Conservation (phyloP, 1,139 yeast species). For the Spathaspora jeffriesii region DNA sequence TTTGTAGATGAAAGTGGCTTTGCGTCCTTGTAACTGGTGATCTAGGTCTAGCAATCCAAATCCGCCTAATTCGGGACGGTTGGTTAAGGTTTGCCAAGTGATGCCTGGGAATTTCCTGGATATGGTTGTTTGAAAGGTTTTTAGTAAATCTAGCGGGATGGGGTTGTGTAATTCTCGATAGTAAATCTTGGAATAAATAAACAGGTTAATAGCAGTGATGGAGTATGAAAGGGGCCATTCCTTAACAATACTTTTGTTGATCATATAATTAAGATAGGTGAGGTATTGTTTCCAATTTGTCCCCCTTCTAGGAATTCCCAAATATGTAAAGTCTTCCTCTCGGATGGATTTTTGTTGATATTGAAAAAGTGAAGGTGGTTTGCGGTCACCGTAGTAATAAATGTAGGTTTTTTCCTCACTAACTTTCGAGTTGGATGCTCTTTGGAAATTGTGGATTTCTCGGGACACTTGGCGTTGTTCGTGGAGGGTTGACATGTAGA, state of each 20-base stretch:
- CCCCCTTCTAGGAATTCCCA: background rate
- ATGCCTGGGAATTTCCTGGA: background rate
- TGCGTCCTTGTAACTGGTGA: background rate
- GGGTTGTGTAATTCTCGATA: background rate
- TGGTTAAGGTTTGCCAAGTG: background rate
- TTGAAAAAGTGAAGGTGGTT: background rate
- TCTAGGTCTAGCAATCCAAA: background rate
- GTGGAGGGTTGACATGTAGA: background rate
- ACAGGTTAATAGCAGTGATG: background rate
- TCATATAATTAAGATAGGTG: background rate
- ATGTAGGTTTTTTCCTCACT: background rate
- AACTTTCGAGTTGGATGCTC: background rate
- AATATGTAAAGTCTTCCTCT: background rate
- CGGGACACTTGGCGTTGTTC: background rate
- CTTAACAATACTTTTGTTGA: background rate
- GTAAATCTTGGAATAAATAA: background rate
- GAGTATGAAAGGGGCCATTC: background rate
- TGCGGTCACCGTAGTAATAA: background rate
- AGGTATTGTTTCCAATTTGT: slow-evolving; percentile 1
- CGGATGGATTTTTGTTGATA: background rate
- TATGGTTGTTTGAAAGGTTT: background rate
- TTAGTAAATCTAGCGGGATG: background rate
- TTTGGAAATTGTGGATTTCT: background rate
- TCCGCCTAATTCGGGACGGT: background rate
- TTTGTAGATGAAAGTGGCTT: background rate